Evolutionary conservation across 164 flowering plant species (phyloP).

Genomic region (Pachysandra terminalis): DNA sequence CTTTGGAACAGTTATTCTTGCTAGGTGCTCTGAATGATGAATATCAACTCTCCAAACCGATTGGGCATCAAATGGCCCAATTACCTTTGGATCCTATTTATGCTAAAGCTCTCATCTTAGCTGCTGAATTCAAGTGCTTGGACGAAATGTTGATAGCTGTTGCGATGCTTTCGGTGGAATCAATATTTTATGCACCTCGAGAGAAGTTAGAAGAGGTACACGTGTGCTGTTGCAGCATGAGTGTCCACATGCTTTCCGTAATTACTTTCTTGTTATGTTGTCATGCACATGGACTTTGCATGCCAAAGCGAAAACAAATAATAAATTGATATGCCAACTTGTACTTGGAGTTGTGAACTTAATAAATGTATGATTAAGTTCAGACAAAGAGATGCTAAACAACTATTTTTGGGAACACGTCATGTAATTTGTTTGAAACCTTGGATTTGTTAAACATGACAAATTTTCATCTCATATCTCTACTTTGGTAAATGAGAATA

Average conservation of each 20-base stretch:
- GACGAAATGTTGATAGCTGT: conserved; percentile 93
- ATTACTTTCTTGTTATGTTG: not conserved
- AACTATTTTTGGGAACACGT: too few species aligned
- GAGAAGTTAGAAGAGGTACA: conserved; percentile 81
- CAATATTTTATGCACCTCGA: conserved; percentile 77
- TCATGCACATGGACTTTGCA: not conserved
- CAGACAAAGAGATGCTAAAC: too few species aligned
- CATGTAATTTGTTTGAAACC: too few species aligned
- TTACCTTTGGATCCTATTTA: conserved; percentile 85
- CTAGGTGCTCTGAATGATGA: conserved; percentile 88
- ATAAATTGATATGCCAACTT: not conserved
- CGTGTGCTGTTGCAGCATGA: not conserved
- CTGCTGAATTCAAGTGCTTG: conserved; percentile 78
- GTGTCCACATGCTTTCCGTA: not conserved
- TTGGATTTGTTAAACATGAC: too few species aligned
- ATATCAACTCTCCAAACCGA: conserved; percentile 74
- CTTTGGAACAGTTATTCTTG: conserved; percentile 76
- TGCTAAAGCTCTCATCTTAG: conserved; percentile 80
- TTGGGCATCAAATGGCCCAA: conserved; percentile 86
- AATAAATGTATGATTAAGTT: too few species aligned
- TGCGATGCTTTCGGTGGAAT: conserved; percentile 93
- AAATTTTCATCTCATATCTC: too few species aligned
- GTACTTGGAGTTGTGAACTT: too few species aligned
- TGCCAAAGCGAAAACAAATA: not conserved
- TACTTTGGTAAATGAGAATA: too few species aligned